phyloP scores from a whole-genome alignment of 169 alveolate genomes.

The Plasmodium chabaudi region DNA sequence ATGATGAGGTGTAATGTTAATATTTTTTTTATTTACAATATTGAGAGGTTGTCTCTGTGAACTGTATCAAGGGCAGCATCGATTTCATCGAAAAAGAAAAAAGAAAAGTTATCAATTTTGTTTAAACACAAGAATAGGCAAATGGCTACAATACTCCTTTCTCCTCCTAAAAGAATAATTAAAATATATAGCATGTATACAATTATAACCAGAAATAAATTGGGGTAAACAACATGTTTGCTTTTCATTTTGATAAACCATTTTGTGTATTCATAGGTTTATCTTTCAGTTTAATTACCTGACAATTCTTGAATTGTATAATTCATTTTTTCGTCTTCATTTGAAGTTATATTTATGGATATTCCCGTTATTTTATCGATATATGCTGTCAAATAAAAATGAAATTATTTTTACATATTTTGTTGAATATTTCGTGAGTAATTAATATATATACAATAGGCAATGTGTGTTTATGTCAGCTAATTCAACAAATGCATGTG shows the following conservation, averaged over 20 bases:
- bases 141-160: conserved; percentile 72
- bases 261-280: neutral
- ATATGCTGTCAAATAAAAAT: conserved; percentile 27
- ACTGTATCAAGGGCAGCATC: conserved; percentile 75
- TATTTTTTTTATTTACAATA: conserved; percentile 31
- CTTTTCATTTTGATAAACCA: neutral
- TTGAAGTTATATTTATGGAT: conserved; percentile 67
- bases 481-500: neutral
- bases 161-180: conserved; percentile 60
- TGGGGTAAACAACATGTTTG: neutral
- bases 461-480: neutral
- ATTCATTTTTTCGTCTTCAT: conserved; percentile 65
- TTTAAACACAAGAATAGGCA: conserved; percentile 61
- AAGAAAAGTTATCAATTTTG: conserved; percentile 74
- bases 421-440: neutral
- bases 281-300: conserved; percentile 30
- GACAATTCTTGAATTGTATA: conserved; percentile 74
- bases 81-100: conserved; percentile 76
- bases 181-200: neutral
- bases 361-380: conserved; percentile 73
- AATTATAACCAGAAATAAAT: neutral
- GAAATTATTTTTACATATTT: neutral
- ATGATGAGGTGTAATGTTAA: neutral
- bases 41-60: conserved; percentile 69
- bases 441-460: conserved; percentile 2